These are phyloP conservation scores for Leucoagaricus sp. DNA, from an alignment of 1,284 basidiomycete species.

Conservation along the genomic window DNA sequence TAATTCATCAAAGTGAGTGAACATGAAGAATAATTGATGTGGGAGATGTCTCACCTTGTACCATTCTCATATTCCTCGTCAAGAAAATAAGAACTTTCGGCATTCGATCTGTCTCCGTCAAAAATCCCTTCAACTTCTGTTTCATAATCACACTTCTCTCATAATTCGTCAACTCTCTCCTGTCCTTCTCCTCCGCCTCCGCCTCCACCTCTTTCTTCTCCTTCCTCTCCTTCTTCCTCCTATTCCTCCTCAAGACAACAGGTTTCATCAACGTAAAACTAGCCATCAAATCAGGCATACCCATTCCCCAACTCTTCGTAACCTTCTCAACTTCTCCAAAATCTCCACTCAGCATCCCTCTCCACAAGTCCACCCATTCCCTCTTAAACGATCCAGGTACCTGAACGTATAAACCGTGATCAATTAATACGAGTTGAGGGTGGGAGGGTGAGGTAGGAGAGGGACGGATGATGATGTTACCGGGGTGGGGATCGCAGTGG, in stretches of 20 bases:
- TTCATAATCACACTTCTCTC: conserved; percentile 69
- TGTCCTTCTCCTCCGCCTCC: conserved; percentile 22
- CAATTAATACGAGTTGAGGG: conserved; percentile 86
- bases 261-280: conserved; percentile 72
- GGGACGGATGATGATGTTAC: conserved; percentile 83
- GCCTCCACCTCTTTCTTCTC: conserved; percentile 21
- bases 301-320: conserved; percentile 78
- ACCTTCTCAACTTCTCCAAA: conserved; percentile 63
- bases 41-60: conserved; percentile 50
- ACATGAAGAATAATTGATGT: neutral
- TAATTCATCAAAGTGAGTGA: neutral
- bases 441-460: conserved; percentile 56
- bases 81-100: conserved; percentile 83
- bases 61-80: conserved; percentile 80
- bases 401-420: conserved; percentile 85
- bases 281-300: conserved; percentile 76
- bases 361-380: conserved; percentile 82
- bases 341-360: conserved; percentile 74
- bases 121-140: conserved; percentile 57
- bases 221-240: conserved; percentile 25
- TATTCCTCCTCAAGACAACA: conserved; percentile 41
- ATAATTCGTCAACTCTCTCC: conserved; percentile 47
- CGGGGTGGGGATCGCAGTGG: conserved; percentile 80
- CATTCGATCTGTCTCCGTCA: conserved; percentile 68
- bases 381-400: conserved; percentile 64